Evolutionary conservation across 1,139 yeast species (phyloP), one percentile per base, ranked within the genome.

Genomic region (Yamadazyma jaroonii): DNA sequence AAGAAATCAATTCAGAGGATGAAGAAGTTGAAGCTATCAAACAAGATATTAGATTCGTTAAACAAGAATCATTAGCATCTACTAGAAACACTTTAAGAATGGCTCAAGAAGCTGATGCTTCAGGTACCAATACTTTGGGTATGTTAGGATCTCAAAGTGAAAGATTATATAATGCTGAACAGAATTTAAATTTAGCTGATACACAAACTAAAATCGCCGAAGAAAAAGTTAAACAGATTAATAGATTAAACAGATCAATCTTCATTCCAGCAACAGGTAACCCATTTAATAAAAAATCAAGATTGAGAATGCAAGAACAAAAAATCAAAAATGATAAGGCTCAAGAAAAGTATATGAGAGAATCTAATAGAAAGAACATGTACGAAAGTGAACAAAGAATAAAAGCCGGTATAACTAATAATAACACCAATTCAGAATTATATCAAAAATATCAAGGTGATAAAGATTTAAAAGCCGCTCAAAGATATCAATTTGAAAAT

Each of bases 111-210:
- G 97, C 97, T 0, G 97, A 90, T 58, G 85, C 84, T 38, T 78
- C 90, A 7, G 98, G 96, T 20, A 76, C 88, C 37, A 88, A 90
- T 57, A 84, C 97, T 0, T 65, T 90, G 49, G 97, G 97, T 21
- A 81, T 88, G 80, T 73, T 92, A 39, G 97, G 97, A 22, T 79
- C 92, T 14, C 98, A 94, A 61, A 82, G 95, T 39, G 97, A 89
- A 57, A 70, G 88, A 37, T 67, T 92, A 46, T 85, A 84, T 56
- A 79, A 77, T 53, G 81, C 92, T 13, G 97, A 90, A 57, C 81
- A 79, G 49, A 83, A 81, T 50, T 64, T 92, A 49, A 77, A 86
- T 40, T 64, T 85, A 40, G 87, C 95, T 32, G 86, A 82, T 43
- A 82, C 89, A 2, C 96, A 89, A 56, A 86, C 88, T 44, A 72